Conservation (phyloP, 495 filamentous ascomycete species). For the Penicillium alfredii region DNA sequence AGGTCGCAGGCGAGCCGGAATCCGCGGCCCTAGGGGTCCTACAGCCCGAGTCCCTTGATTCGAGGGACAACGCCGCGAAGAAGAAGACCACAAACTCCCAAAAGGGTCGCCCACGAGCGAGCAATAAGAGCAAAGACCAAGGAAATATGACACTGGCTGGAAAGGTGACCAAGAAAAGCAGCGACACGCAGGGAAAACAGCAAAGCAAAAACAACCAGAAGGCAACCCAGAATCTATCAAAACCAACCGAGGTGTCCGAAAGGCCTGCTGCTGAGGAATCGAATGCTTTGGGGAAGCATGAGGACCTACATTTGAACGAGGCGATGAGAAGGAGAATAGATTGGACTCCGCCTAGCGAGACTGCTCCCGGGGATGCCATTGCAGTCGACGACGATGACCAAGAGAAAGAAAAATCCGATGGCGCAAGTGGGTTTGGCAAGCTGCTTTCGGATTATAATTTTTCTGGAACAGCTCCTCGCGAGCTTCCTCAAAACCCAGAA, state of each 20-base stretch:
- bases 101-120: slow-evolving; percentile 18
- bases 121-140: slow-evolving; percentile 13
- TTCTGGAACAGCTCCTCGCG: slow-evolving; percentile 11
- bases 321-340: slow-evolving; percentile 35
- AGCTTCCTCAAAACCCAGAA: slow-evolving; percentile 7
- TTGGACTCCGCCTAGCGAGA: slow-evolving; percentile 40
- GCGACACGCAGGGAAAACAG: slow-evolving; percentile 10
- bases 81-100: slow-evolving; percentile 11
- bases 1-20: slow-evolving; percentile 10
- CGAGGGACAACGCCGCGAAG: slow-evolving; percentile 13
- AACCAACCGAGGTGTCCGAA: neutral
- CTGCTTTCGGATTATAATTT: slow-evolving; percentile 33
- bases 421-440: slow-evolving; percentile 17
- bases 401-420: neutral
- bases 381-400: slow-evolving; percentile 7
- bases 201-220: slow-evolving; percentile 13
- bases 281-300: slow-evolving; percentile 16
- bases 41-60: slow-evolving; percentile 1
- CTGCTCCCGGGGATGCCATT: slow-evolving; percentile 2
- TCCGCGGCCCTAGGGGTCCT: neutral
- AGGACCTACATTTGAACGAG: slow-evolving; percentile 27
- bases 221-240: neutral
- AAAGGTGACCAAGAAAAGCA: slow-evolving; percentile 29
- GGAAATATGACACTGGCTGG: slow-evolving; percentile 34
- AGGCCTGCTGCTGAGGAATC: slow-evolving; percentile 1